Base-by-base conservation (phyloP, 202 grass and related monocot species). In the Elaeis oleifera region DNA sequence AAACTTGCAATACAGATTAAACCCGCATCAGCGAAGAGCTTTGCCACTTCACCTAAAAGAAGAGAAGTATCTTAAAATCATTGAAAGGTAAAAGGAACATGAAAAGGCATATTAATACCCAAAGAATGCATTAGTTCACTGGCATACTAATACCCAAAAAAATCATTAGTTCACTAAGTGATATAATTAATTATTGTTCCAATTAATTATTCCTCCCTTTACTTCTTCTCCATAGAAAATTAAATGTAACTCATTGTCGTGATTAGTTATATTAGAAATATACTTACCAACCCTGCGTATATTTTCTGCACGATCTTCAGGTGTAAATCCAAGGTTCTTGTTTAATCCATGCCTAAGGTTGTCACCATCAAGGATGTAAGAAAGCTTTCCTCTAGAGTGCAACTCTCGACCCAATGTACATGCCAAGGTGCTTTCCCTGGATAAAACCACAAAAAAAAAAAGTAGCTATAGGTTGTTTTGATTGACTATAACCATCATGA, bases 1-100 rank as follows among this genome's bases (percentile, higher is more conserved):
- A 97, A 90, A 82, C 94, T 92, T 50, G 94, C 94, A 80, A 97
- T 78, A 54, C 94, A 97, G 17, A 97, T 80, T 54, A 97, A 72
- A 53, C 94, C 88, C 11, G 88, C 84, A 68, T 99, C 88, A 51
- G 94, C 75, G 61, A 99, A 99, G 64, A 99, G 73, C 62, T 99
- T 92, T 68, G 88, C 94, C 51, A 99, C 94, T 74, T 99, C 94
- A 61, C 94, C 92, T 96, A 61, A 51, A 56, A 65, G 22, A 58
- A 36, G 59, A 17, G 7, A 21, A 58, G 28, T 54, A 67, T 73
- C 27, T 44, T 44, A 44, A 84, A 81, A 26, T 55, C 39, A 68
- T 20, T 50, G 20, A 51, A 39, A 54, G 27, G 27, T 7, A 15
- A 44, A 63, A 49, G 3, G 11, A 13, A 13, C 36, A 44, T 44